phyloP scores from a whole-genome alignment of 805 yeast genomes.

The Metschnikowia vanudenii region DNA sequence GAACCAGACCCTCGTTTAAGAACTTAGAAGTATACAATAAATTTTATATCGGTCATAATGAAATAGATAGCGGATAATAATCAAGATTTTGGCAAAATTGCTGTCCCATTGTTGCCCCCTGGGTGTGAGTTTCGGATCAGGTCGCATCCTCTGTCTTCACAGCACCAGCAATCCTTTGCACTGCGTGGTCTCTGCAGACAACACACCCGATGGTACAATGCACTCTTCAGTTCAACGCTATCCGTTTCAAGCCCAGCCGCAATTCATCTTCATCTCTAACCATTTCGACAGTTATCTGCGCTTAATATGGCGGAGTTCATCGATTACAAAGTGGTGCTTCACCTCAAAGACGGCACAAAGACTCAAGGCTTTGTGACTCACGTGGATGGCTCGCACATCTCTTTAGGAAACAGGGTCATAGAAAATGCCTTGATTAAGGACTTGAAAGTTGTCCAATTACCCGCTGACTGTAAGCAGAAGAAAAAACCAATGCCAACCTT shows the following conservation, averaged over 20 bases:
- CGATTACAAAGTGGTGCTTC: slow-evolving; percentile 40
- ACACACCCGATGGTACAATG: not conserved
- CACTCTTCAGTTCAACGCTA: not conserved
- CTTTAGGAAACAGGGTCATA: slow-evolving; percentile 26
- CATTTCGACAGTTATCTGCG: not conserved
- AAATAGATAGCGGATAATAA: too few species aligned
- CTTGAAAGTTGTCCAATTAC: slow-evolving; percentile 56
- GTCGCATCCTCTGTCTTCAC: not conserved
- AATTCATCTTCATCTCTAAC: not conserved
- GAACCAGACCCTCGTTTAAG: too few species aligned
- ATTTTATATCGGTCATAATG: too few species aligned
- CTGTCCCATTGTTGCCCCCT: too few species aligned
- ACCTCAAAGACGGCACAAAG: slow-evolving; percentile 38
- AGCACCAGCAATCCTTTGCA: too few species aligned
- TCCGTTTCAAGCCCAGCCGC: too few species aligned
- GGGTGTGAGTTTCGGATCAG: not conserved
- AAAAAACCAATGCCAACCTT: slow-evolving; percentile 6
- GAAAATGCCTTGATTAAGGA: slow-evolving; percentile 47
- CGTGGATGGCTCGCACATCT: slow-evolving; percentile 31
- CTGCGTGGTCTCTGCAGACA: not conserved
- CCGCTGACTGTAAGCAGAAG: slow-evolving; percentile 26
- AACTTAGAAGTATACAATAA: too few species aligned
- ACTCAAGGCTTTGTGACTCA: slow-evolving; percentile 34
- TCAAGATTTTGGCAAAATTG: too few species aligned
- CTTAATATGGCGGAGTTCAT: slow-evolving; percentile 29